These are phyloP conservation scores for Ophiostoma himal-ulmi DNA, from an alignment of 2,329 filamentous ascomycete genomes.

Conservation along the genomic window DNA sequence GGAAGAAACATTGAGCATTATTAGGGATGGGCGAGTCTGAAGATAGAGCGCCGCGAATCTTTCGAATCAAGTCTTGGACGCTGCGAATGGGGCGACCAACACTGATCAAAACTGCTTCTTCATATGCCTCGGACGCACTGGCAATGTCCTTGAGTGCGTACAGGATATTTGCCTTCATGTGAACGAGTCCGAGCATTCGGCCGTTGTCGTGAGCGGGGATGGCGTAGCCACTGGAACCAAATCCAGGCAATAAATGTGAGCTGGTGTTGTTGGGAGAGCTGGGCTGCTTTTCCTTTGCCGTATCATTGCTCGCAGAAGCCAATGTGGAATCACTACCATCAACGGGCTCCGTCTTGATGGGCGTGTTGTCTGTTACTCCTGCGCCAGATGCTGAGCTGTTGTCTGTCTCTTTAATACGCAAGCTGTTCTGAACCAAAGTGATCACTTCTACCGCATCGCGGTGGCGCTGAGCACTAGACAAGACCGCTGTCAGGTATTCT, in stretches of 20 bases:
- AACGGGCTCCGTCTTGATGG: neutral
- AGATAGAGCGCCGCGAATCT: slow-evolving; percentile 66
- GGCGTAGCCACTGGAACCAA: slow-evolving; percentile 75
- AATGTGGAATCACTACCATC: neutral
- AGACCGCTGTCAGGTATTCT: slow-evolving; percentile 82
- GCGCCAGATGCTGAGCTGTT: neutral
- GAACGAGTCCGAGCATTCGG: slow-evolving; percentile 83
- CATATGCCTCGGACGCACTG: slow-evolving; percentile 79
- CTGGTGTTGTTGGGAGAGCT: slow-evolving; percentile 11
- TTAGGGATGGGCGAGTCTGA: slow-evolving; percentile 34
- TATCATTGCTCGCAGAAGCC: neutral
- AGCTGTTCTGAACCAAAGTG: slow-evolving; percentile 69
- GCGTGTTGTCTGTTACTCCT: neutral
- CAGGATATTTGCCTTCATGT: slow-evolving; percentile 97
- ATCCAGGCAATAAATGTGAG: slow-evolving; percentile 41
- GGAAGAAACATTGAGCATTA: slow-evolving; percentile 20
- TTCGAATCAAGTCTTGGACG: slow-evolving; percentile 71
- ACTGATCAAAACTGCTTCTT: slow-evolving; percentile 88
- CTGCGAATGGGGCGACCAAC: slow-evolving; percentile 63
- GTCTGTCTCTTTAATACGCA: slow-evolving; percentile 39
- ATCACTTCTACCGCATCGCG: slow-evolving; percentile 85
- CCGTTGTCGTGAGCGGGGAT: slow-evolving; percentile 85
- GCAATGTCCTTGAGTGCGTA: slow-evolving; percentile 81
- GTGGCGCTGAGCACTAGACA: slow-evolving; percentile 75
- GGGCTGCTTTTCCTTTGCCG: neutral